A percentile compares a stretch with the other conserved stretches of the same genome.
Conservation (phyloP, 2,329 filamentous ascomycete genomes). For the Diaporthe citriasiana region DNA sequence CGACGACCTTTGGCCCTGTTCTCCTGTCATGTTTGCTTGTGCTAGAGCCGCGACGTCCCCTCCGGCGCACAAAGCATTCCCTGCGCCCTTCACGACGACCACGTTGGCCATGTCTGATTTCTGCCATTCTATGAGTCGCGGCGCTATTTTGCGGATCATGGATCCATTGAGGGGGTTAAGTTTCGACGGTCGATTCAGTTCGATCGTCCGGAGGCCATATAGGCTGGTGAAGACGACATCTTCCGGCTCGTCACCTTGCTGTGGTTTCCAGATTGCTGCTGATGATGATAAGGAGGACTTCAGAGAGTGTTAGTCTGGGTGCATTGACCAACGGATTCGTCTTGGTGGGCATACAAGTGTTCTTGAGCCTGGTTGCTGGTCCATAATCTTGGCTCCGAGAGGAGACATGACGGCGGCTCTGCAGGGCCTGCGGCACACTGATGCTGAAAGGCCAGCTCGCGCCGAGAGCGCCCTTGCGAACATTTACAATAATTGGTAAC, state of each 20-base stretch:
- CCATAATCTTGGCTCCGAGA: constrained; percentile 80
- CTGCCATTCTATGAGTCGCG: constrained; percentile 91
- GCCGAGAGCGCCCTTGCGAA: constrained; percentile 67
- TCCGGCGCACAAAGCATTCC: constrained; percentile 91
- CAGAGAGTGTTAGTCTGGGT: constrained; percentile 31
- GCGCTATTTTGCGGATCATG: constrained; percentile 95
- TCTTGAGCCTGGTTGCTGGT: constrained; percentile 44
- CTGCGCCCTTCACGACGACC: constrained; percentile 90
- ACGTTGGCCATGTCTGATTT: constrained; percentile 96
- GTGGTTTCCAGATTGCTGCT: constrained; percentile 60
- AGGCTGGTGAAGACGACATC: constrained; percentile 94
- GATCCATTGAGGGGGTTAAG: constrained; percentile 93
- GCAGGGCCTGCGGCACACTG: constrained; percentile 59
- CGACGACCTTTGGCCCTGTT: constrained; percentile 80
- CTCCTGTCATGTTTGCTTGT: constrained; percentile 75
- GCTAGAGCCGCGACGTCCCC: constrained; percentile 90
- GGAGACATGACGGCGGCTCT: constrained; percentile 75
- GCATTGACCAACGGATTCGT: not conserved
- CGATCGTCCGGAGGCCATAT: constrained; percentile 91
- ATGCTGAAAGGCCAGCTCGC: constrained; percentile 67
- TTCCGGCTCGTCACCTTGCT: constrained; percentile 80
- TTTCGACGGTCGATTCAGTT: constrained; percentile 94
- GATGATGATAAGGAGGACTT: constrained; percentile 29
- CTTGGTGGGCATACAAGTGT: constrained; percentile 62
- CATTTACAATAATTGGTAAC: constrained; percentile 59